Evolutionary conservation across 331 rosid species (phyloP).

Genomic region (Prunus yedoensis): DNA sequence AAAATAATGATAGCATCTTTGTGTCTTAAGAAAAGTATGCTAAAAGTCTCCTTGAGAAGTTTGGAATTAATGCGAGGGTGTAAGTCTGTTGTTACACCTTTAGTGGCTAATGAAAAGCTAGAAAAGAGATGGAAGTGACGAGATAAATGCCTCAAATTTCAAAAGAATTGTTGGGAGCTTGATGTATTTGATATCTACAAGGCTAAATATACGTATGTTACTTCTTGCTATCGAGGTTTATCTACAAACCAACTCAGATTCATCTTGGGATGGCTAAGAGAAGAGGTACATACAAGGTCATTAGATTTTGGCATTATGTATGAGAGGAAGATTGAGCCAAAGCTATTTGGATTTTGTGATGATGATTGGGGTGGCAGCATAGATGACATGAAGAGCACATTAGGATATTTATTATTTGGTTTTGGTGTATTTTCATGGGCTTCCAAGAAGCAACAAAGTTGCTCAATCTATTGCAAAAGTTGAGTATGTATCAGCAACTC

Average conservation of each 20-base stretch:
- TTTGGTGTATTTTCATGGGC: neutral
- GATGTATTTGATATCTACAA: neutral
- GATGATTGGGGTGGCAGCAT: neutral
- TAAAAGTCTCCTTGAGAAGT: neutral
- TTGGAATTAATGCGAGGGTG: too few relatives aligned
- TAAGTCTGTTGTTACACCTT: too few relatives aligned
- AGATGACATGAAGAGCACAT: neutral
- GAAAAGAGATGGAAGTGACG: too few relatives aligned
- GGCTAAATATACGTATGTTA: neutral
- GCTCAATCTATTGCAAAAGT: too few relatives aligned
- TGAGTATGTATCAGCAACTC: too few relatives aligned
- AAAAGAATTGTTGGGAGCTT: too few relatives aligned
- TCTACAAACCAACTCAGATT: neutral
- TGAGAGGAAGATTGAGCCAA: neutral
- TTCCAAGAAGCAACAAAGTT: too few relatives aligned
- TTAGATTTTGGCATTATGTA: neutral
- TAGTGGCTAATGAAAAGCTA: too few relatives aligned
- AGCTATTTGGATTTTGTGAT: neutral
- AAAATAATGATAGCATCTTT: neutral
- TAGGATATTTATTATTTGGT: neutral
- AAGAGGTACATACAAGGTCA: neutral
- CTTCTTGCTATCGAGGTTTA: neutral
- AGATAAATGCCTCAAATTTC: too few relatives aligned
- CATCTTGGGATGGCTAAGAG: neutral
- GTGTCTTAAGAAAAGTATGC: neutral